phyloP scores from a whole-genome alignment of 1,139 yeast genomes.

The Kurtzmaniella quercitrusa region DNA sequence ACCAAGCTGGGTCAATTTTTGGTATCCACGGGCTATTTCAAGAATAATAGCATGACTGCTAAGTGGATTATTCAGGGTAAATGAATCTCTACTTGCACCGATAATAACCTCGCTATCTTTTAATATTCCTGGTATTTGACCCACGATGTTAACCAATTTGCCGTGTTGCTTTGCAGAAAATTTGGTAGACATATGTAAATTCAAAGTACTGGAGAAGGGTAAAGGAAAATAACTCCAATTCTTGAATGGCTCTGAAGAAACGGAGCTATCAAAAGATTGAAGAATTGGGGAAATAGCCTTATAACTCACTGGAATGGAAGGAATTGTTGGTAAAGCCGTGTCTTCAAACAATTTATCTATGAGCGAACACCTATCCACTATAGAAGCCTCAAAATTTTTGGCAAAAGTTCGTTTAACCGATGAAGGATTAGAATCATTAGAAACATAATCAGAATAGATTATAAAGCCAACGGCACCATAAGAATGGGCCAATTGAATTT shows the following conservation, averaged over 20 bases:
- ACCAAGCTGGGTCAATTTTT: slow-evolving; percentile 28
- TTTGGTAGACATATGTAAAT: slow-evolving; percentile 16
- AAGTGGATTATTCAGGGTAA: slow-evolving; percentile 34
- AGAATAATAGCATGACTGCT: slow-evolving; percentile 40
- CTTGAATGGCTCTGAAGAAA: slow-evolving; percentile 11
- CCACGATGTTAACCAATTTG: slow-evolving; percentile 31
- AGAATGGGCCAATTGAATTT: slow-evolving; percentile 23
- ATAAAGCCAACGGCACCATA: slow-evolving; percentile 28
- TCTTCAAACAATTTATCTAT: neutral
- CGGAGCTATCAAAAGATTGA: slow-evolving; percentile 17
- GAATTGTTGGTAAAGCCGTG: slow-evolving; percentile 12
- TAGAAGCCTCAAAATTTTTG: neutral
- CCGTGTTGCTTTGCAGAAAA: slow-evolving; percentile 14
- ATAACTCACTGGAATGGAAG: slow-evolving; percentile 35
- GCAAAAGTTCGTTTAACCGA: neutral
- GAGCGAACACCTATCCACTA: neutral
- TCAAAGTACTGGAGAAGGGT: slow-evolving; percentile 9
- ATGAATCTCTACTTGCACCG: slow-evolving; percentile 41
- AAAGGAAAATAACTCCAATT: slow-evolving; percentile 28
- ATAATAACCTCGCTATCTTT: slow-evolving; percentile 40
- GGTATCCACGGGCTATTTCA: slow-evolving; percentile 38
- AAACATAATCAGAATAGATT: slow-evolving; percentile 18
- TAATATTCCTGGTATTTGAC: slow-evolving; percentile 34
- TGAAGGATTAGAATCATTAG: neutral
- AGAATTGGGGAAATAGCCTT: slow-evolving; percentile 30